Base-by-base conservation (phyloP, 1,139 yeast genomes). In the Diutina pseudorugosa region DNA sequence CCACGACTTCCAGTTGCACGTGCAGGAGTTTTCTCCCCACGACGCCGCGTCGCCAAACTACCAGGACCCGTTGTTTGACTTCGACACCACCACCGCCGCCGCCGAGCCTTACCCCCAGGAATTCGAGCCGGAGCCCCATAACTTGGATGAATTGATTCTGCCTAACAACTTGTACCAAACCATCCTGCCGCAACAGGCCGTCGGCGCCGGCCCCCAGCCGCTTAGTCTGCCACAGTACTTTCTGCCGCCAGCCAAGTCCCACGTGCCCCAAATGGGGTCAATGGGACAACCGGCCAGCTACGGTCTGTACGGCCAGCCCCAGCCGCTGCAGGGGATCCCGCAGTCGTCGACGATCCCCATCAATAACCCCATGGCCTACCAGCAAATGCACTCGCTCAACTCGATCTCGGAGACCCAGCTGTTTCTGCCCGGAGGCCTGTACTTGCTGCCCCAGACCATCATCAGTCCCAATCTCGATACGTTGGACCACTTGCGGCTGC, bases 41-140 rank as follows among this genome's bases (percentile, higher is more conserved):
- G 49, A 45, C 16, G 20, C 33, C 6, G 18, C 12, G 11, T n/a
- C 49, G 19, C 36, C 36, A 30, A 36, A 6, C 7, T 45, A 45
- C 40, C 49, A 45, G 21, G 49, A 45, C 40, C 40, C 49, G 40
- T 45, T 45, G 16, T 45, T 45, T 45, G 49, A 45, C 21, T 45
- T 45, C 25, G 49, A 45, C 41, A 33, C 27, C 14, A 27, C 49
- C 40, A n/a, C 40, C n/a, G 23, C 36, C 20, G 49, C 36, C 16
- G n/a, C 36, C n/a, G 49, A 45, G 4, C 11, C 23, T 11, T 45
- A 14, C 11, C 9, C 25, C 3, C 16, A 27, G 4, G 21, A 27
- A 18, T 16, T 21, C 25, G 49, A 45, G n/a, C 19, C 49, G 41
- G n/a, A 21, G 16, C 14, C 49, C 25, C 27, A 27, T 23, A 45